Base-by-base conservation (phyloP, 345 rosid species). In the Rhizophora mangle region DNA sequence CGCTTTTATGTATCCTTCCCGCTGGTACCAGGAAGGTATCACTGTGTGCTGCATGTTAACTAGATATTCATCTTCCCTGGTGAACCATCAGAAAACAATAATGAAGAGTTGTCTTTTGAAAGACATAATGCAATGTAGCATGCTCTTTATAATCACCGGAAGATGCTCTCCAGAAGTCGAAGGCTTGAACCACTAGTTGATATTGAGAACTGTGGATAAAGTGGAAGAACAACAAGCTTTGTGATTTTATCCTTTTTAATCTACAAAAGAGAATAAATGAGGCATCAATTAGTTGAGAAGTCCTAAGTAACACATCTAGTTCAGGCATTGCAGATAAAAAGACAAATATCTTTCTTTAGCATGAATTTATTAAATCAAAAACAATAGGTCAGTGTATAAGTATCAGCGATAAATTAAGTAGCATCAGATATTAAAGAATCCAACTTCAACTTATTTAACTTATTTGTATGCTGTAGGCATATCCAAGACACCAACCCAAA, bases 181-280 rank as follows among this genome's bases (percentile, higher is more conserved):
- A 94, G 95, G 81, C 99, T 94, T 78, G 99, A 94, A 64, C 99
- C 99, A 65, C 99, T 91, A 47, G 99, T 94, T 55, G 99, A 94
- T 86, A 94, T 94, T 7, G 99, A 94, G 82, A 94, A 94, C 68
- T 94, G 97, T 31, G 99, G 99, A 83, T 94, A 94, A 75, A 94
- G 96, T 36, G 99, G 99, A 77, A 94, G 96, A 70, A 94, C 97
- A 72, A 91, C 99, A 60, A 94, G 97, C 84, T 87, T 94, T 79
- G 91, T 77, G 74, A 94, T 89, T 68, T 90, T 85, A 81, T 94
- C 99, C 77, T 77, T 85, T 73, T 91, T 94, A 72, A 94, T 94
- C 99, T 94, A 80, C 68, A 77, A 56, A 61, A 32, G 21, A 26
- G 34, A 68, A 32, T 19, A 68, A 32, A 66, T 29, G 53, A 51